These are phyloP conservation scores for Crithidia sp. DNA, from an alignment of 208 protist genomes.

Conservation along the genomic window DNA sequence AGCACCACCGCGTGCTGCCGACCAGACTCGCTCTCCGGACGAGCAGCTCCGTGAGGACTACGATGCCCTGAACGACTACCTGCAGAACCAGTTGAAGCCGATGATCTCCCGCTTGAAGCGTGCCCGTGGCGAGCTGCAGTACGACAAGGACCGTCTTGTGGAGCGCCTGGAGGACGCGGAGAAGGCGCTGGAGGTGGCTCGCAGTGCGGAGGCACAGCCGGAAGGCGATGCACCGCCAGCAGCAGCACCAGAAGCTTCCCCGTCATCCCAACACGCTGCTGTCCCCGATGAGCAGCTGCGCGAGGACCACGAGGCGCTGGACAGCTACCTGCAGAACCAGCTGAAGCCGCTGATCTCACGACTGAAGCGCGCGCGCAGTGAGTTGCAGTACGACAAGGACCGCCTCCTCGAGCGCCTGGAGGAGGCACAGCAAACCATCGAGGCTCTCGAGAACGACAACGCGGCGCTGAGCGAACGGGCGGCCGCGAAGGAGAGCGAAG, in stretches of 20 bases:
- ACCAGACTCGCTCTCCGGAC: too few species aligned
- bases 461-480: too few species aligned
- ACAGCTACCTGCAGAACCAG: constrained; percentile 21
- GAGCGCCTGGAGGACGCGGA: not conserved
- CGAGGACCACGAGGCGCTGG: constrained; percentile 36
- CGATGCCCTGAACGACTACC: constrained; percentile 19
- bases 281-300: constrained; percentile 16
- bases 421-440: not conserved
- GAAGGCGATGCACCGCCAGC: not conserved
- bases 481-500: too few species aligned
- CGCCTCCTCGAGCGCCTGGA: constrained; percentile 8
- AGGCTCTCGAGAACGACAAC: constrained; percentile 21
- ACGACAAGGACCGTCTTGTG: constrained; percentile 1
- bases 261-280: constrained; percentile 15
- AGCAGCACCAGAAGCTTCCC: constrained; percentile 35
- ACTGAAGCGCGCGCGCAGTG: constrained; percentile 22
- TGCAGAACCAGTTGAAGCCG: constrained; percentile 28
- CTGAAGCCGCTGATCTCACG: constrained; percentile 16
- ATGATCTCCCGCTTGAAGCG: constrained; percentile 21
- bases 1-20: too few species aligned
- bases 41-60: too few species aligned
- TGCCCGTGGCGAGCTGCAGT: constrained; percentile 7
- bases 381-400: constrained; percentile 31
- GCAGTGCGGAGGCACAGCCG: not conserved
- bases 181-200: not conserved